A percentile compares a stretch with the other conserved stretches of the same genome.
phyloP scores from a whole-genome alignment of 1,284 basidiomycete species.

The Cryptococcus sp. region DNA sequence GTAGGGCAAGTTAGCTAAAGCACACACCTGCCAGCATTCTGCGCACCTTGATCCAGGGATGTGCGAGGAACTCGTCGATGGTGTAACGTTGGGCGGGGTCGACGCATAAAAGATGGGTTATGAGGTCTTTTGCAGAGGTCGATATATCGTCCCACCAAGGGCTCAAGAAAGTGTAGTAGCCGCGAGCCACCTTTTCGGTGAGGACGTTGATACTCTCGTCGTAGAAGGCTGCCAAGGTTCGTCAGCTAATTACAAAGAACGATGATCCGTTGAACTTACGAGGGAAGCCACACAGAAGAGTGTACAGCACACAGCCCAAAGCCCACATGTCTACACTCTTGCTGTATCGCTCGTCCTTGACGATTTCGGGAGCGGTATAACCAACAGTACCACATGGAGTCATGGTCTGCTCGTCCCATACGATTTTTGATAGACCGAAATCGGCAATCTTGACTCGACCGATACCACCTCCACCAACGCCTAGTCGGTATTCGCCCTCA shows the following conservation, averaged over 20 bases:
- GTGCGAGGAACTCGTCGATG: conserved; percentile 95
- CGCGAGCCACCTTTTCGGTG: conserved; percentile 96
- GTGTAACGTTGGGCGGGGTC: conserved; percentile 94
- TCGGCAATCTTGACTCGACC: conserved; percentile 98
- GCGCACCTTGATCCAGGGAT: conserved; percentile 73
- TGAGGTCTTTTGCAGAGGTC: conserved; percentile 85
- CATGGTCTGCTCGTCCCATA: conserved; percentile 99
- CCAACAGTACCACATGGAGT: conserved; percentile 99
- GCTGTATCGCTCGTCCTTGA: conserved; percentile 98
- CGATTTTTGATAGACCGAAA: conserved; percentile 96
- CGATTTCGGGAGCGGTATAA: conserved; percentile 99
- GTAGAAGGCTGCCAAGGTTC: conserved; percentile 70
- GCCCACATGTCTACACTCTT: conserved; percentile 99
- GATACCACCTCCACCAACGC: conserved; percentile 93
- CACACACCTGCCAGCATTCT: not conserved
- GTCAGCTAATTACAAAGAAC: conserved; percentile 11
- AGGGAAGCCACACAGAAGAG: conserved; percentile 96
- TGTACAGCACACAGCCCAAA: conserved; percentile 96
- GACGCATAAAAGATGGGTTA: conserved; percentile 91
- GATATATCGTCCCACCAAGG: conserved; percentile 99
- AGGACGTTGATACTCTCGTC: conserved; percentile 98
- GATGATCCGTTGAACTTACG: conserved; percentile 49
- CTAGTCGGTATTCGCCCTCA: conserved; percentile 91
- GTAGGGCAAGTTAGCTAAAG: conserved; percentile 2
- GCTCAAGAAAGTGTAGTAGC: conserved; percentile 96